A percentile compares a stretch with the other conserved stretches of the same genome.
Conservation (phyloP, 148 eudicot species). For the Rhododendron ferrugineum region DNA sequence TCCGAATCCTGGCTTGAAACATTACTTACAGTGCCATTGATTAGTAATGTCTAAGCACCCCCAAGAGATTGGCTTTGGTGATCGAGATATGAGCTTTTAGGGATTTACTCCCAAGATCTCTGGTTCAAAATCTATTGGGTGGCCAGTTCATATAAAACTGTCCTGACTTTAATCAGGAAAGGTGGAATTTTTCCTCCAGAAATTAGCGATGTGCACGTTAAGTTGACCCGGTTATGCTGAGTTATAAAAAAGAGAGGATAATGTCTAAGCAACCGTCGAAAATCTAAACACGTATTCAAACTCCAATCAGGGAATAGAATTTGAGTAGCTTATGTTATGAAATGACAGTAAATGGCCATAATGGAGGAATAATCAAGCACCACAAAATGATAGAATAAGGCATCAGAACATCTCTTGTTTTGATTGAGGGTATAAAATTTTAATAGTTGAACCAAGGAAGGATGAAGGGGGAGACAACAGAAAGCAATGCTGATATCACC, state of each 20-base stretch:
- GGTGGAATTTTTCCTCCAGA: not conserved
- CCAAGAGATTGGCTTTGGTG: not conserved
- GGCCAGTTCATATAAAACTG: too few relatives aligned
- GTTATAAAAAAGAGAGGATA: not conserved
- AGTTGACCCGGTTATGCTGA: not conserved
- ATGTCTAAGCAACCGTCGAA: not conserved
- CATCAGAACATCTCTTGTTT: slow-evolving; percentile 8
- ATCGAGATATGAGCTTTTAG: too few relatives aligned
- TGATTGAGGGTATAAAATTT: slow-evolving; percentile 15
- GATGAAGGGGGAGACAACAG: not conserved
- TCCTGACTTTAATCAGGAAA: not conserved
- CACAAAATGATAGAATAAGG: slow-evolving; percentile 13
- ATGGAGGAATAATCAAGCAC: slow-evolving; percentile 5
- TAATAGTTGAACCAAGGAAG: not conserved
- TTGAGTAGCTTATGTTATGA: not conserved
- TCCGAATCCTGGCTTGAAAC: not conserved
- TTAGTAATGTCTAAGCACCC: not conserved
- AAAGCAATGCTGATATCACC: slow-evolving; percentile 15
- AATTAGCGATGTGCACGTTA: not conserved
- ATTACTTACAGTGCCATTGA: not conserved
- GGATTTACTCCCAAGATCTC: too few relatives aligned
- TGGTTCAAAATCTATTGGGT: too few relatives aligned
- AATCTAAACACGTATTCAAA: not conserved
- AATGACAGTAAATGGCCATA: not conserved
- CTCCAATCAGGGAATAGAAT: not conserved